Evolutionary conservation across 1,284 basidiomycete species (phyloP).

Genomic region (Stereum hirsutum): DNA sequence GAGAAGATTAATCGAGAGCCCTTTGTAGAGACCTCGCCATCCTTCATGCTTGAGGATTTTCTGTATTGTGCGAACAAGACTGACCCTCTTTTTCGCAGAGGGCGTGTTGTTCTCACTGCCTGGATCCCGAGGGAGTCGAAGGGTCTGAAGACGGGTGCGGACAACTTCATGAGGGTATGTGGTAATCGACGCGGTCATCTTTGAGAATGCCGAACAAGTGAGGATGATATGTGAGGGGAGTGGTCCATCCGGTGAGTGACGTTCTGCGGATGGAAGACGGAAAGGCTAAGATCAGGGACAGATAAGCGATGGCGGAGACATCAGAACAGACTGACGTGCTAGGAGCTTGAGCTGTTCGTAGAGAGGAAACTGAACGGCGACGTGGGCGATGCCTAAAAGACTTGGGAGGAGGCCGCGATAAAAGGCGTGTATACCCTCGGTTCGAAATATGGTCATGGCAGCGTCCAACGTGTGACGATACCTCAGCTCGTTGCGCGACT

Average conservation of each 20-base stretch:
- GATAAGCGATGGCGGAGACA: no score
- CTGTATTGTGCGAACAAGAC: constrained; percentile 64
- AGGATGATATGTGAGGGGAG: constrained; percentile 69
- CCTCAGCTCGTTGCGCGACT: constrained; percentile 60
- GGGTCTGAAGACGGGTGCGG: constrained; percentile 85
- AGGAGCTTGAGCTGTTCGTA: constrained; percentile 85
- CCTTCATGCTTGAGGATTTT: constrained; percentile 76
- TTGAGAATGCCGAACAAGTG: constrained; percentile 79
- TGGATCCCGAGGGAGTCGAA: constrained; percentile 57
- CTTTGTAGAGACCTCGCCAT: constrained; percentile 82
- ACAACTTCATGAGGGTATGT: constrained; percentile 97
- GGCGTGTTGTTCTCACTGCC: constrained; percentile 23
- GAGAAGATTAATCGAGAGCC: constrained; percentile 83
- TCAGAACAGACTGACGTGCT: constrained; percentile 52
- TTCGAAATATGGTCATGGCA: constrained; percentile 75
- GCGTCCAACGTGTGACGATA: constrained; percentile 88
- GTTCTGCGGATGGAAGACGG: constrained; percentile 8
- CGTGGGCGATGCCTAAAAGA: constrained; percentile 83
- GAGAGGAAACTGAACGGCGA: constrained; percentile 93
- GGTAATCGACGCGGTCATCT: constrained; percentile 89
- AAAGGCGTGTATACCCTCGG: constrained; percentile 79
- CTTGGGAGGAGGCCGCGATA: constrained; percentile 89
- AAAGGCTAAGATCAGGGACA: neutral
- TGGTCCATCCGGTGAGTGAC: constrained; percentile 45
- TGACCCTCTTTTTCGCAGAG: constrained; percentile 31